Evolutionary conservation across 306 rosid genomes (phyloP), one percentile per base, ranked within the genome.

Genomic region (Vigna unguiculata): DNA sequence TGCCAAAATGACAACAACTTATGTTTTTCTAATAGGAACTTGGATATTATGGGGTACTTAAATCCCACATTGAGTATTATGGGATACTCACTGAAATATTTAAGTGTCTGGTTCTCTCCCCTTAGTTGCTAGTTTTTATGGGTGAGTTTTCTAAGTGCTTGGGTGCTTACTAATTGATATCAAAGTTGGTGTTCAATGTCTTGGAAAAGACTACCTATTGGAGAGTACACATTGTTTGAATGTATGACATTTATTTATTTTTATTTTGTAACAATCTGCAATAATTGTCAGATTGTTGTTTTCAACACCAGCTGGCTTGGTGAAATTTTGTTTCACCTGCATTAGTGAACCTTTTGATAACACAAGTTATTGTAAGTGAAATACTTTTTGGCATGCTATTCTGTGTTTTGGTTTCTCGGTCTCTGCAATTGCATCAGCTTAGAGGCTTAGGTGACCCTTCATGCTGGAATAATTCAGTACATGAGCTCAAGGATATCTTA

Each of bases 381-480:
- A 19, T 24, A 43, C 8, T 60, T 46, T 46, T 8, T 34, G 7
- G 20, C 15, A 48, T 30, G 30, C 28, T 72, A 68, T 32, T 64
- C 68, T 69, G 28, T 17, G 41, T 22, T 63, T 55, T 63, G 34
- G 71, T 25, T 68, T 71, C 28, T 36, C 20, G 2, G 14, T 53
- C 60, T 46, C 85, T 36, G 12, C 38, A 48, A 65, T 48, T 78
- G 54, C 28, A 28, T 74, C 61, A 40, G 75, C 66, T 68, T 77
- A 24, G 45, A 51, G 47, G 17, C 70, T 74, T 69, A 24, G 30
- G 19, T 48, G 24, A 38, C 74, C 28, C 52, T 59, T 41, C 61
- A 5, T 69, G 63, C 58, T 20, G 51, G 46, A 52, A 22, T 45
- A 47, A 19, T 53, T 61, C 48, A 21, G 36, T 47, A 30, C 66